Conservation (phyloP, 495 filamentous ascomycete genomes). For the Podospora tetraspora region DNA sequence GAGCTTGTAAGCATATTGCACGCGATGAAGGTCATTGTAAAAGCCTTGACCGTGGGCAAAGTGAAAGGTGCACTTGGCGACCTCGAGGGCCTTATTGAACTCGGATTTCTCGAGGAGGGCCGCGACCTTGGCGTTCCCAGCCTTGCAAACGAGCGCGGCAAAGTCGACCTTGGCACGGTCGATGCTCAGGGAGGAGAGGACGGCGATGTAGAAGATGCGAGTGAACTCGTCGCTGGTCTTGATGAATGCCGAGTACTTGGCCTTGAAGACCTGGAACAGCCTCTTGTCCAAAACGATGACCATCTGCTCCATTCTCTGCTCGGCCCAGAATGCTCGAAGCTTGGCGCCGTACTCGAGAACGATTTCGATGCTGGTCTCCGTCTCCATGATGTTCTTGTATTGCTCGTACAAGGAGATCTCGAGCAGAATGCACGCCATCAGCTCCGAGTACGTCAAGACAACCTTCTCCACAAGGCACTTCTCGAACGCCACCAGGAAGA, state of each 20-base stretch:
- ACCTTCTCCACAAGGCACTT: constrained; percentile 36
- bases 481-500: constrained; percentile 59
- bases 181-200: constrained; percentile 43
- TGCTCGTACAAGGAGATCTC: constrained; percentile 56
- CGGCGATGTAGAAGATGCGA: constrained; percentile 46
- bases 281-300: constrained; percentile 47
- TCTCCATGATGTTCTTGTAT: constrained; percentile 44
- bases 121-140: constrained; percentile 22
- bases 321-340: constrained; percentile 47
- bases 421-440: constrained; percentile 52
- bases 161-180: constrained; percentile 29
- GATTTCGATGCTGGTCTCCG: constrained; percentile 39
- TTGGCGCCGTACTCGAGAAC: constrained; percentile 48
- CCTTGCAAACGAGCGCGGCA: constrained; percentile 18
- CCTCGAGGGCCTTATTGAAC: constrained; percentile 49
- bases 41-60: constrained; percentile 53
- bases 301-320: constrained; percentile 38
- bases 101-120: constrained; percentile 37
- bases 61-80: constrained; percentile 50
- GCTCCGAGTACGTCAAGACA: constrained; percentile 42
- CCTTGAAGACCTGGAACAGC: constrained; percentile 52
- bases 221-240: constrained; percentile 34
- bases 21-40: constrained; percentile 43
- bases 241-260: constrained; percentile 42
- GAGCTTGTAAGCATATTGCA: constrained; percentile 52